Conservation (phyloP, 2,329 filamentous ascomycete species). For the Colletotrichum sp. region DNA sequence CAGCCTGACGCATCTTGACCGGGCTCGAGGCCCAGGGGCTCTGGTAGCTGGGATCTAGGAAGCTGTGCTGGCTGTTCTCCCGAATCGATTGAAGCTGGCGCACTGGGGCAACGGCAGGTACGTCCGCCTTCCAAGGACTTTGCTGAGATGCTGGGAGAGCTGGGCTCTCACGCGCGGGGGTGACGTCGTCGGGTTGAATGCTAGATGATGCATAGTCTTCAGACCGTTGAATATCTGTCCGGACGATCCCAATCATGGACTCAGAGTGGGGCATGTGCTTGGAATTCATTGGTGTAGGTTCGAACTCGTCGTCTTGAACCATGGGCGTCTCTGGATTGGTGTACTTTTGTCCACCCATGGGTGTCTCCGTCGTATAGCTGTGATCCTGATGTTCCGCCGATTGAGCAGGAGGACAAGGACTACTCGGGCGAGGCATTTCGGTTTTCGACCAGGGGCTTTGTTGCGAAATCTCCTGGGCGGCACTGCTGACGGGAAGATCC, state of each 20-base stretch:
- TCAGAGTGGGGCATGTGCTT: not conserved
- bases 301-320: not conserved
- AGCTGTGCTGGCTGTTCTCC: not conserved
- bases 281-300: not conserved
- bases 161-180: not conserved
- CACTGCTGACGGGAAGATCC: not conserved
- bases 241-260: not conserved
- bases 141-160: slow-evolving; percentile 7
- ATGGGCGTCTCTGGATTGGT: not conserved
- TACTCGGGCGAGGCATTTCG: not conserved
- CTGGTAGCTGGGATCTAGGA: not conserved
- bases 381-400: not conserved
- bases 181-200: not conserved
- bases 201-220: not conserved
- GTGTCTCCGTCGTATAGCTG: not conserved
- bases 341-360: not conserved
- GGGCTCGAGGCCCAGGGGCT: slow-evolving; percentile 25
- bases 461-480: not conserved
- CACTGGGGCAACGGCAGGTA: not conserved
- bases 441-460: slow-evolving; percentile 15
- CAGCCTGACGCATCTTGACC: slow-evolving; percentile 3
- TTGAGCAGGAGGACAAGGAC: not conserved
- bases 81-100: not conserved
- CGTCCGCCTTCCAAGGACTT: slow-evolving; percentile 11
- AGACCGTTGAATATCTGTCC: not conserved